These are phyloP conservation scores for Periconia sp. DNA, from an alignment of 2,329 filamentous ascomycete species.

Conservation along the genomic window DNA sequence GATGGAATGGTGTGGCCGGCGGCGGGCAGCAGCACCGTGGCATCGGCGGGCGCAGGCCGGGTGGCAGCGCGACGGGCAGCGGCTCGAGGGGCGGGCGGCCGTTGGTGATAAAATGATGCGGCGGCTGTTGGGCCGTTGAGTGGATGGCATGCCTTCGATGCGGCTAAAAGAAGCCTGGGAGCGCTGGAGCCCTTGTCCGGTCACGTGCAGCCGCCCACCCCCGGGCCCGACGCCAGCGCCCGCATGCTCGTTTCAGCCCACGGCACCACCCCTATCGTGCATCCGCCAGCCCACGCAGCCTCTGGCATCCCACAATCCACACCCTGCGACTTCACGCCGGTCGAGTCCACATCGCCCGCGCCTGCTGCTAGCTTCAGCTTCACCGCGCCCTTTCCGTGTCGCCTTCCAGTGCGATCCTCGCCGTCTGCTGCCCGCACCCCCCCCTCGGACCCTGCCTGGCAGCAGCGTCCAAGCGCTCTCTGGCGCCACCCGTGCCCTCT, in stretches of 20 bases:
- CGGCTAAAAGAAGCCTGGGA: slow-evolving; percentile 1
- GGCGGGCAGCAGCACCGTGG: no score
- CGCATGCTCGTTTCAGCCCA: no score
- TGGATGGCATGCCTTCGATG: neutral
- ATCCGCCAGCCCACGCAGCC: slow-evolving; percentile 20
- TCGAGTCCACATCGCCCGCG: slow-evolving; percentile 5
- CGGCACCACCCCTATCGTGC: slow-evolving; percentile 32
- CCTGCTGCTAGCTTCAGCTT: neutral
- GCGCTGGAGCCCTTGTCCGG: slow-evolving; percentile 1
- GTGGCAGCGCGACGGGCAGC: no score
- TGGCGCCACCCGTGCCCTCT: slow-evolving; percentile 21
- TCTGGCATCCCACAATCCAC: slow-evolving; percentile 11
- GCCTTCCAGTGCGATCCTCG: no score
- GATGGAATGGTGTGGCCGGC: no score
- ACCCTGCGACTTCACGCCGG: slow-evolving; percentile 8
- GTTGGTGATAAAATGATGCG: neutral
- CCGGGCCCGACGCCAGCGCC: slow-evolving; percentile 6
- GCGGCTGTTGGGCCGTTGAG: neutral
- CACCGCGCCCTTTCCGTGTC: no score
- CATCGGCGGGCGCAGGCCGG: no score
- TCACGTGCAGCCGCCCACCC: slow-evolving; percentile 19
- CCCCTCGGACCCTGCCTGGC: slow-evolving; percentile 8
- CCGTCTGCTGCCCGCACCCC: neutral
- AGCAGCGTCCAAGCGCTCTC: slow-evolving; percentile 19
- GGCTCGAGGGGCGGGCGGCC: neutral